A percentile compares a stretch with the other conserved stretches of the same genome.
Evolutionary conservation across 2,329 filamentous ascomycete genomes (phyloP).

Genomic region (Aureobasidium mangrovei): DNA sequence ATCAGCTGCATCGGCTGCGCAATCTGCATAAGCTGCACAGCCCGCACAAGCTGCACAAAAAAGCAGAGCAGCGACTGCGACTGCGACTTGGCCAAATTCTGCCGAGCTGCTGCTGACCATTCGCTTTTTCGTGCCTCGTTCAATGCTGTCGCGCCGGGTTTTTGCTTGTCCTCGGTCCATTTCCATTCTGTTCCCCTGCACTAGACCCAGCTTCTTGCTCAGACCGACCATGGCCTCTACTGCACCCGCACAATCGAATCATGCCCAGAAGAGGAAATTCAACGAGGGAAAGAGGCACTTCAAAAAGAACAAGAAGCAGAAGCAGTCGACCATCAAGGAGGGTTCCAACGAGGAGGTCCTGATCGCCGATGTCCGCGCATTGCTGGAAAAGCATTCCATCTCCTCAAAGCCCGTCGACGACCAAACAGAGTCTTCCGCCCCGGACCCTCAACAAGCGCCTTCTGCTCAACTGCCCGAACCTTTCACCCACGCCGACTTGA

Average conservation of each 20-base stretch:
- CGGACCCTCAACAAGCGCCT: constrained; percentile 15
- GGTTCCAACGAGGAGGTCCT: constrained; percentile 43
- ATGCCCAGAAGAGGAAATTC: constrained; percentile 27
- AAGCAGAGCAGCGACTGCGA: too few species aligned
- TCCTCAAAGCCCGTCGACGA: constrained; percentile 17
- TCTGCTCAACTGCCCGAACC: constrained; percentile 47
- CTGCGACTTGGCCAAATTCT: too few species aligned
- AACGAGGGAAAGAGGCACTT: constrained; percentile 31
- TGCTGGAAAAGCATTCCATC: constrained; percentile 31
- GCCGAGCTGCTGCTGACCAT: constrained; percentile 5
- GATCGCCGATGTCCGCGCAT: constrained; percentile 35
- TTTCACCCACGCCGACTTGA: constrained; percentile 70
- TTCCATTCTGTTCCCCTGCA: neutral
- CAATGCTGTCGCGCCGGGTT: constrained; percentile 9
- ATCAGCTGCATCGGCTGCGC: too few species aligned
- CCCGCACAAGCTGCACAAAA: neutral
- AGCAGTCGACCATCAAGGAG: constrained; percentile 32
- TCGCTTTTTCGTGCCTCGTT: neutral
- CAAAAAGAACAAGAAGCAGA: constrained; percentile 41
- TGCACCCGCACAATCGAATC: neutral
- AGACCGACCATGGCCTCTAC: constrained; percentile 13
- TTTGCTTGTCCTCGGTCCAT: constrained; percentile 1
- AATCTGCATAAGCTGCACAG: too few species aligned
- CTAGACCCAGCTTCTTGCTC: neutral
- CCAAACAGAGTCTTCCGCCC: constrained; percentile 13